Base-by-base conservation (phyloP, 176 grass and related monocot species). In the Paspalum notatum region DNA sequence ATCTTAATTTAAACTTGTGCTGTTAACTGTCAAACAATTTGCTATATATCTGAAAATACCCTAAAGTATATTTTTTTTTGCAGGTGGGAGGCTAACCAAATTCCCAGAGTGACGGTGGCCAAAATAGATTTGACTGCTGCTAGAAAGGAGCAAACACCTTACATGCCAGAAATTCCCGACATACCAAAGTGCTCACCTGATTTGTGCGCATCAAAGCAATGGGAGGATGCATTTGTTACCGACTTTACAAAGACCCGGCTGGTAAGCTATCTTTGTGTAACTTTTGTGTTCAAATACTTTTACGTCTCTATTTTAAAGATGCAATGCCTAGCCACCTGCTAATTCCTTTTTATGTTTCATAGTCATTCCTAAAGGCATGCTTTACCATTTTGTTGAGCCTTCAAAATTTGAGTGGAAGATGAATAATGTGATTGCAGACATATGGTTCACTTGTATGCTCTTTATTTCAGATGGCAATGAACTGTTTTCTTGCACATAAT, bases 1-100 rank as follows among this genome's bases (percentile, higher is more conserved):
- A n/a, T n/a, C n/a, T 32, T 32, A 32, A 32, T 32, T 32, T 32
- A 32, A 32, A 32, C 32, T 32, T 3, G 32, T 32, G 32, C 3
- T 32, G 32, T 32, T 32, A 32, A 32, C 32, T 32, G 32, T 32
- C 32, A 32, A 32, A 32, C 32, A 32, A 32, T 32, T 32, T 32
- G 32, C 32, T 3, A 32, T 32, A 32, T 32, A 32, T 32, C 32
- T 32, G 32, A 32, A 32, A 32, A 32, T 32, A 32, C 32, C 32
- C 32, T 32, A 32, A 32, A 32, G 32, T 32, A 32, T 32, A 32
- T 32, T 32, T 32, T 32, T 32, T 32, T 78, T 84, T 86, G 15
- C 69, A 98, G 92, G 92, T 95, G 92, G 90, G 92, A 98, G 74
- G 90, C 95, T 79, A 83, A 82, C 65, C 90, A 98, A 84, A 85